Evolutionary conservation across 2,329 filamentous ascomycete genomes (phyloP), one percentile per base, ranked within the genome.

Genomic region (Phialocephala subalpina): DNA sequence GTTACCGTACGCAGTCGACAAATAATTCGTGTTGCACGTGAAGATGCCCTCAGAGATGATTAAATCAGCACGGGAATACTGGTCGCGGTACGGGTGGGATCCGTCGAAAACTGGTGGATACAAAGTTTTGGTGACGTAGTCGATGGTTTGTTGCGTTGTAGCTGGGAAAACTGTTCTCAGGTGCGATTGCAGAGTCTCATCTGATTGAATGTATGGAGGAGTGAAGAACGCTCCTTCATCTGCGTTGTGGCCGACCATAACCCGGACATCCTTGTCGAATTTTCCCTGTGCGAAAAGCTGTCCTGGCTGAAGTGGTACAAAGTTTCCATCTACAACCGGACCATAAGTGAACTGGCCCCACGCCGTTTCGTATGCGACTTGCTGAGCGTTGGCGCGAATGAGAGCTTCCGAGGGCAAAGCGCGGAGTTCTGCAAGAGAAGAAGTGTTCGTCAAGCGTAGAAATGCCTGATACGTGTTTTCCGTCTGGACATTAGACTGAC

Each of bases 321-420:
- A 85, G 16, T 75, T 76, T 0, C 82, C 83, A 68, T 87, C 85
- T 3, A 83, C 79, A 3, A 77, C 76, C 0, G 83, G 85, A 0
- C 70, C 78, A 55, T 77, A 81, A 0, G 77, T 78, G 71, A 81
- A 85, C 1, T 68, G 67, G 18, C 83, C 83, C 59, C 78, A 79
- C 72, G 63, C 42, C 12, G 6, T 65, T 20, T 58, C 61, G n/a
- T n/a, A n/a, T n/a, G n/a, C n/a, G n/a, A n/a, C n/a, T n/a, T n/a
- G n/a, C n/a, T n/a, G n/a, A n/a, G n/a, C n/a, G 55, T 74, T 74
- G 55, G 62, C 45, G 60, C 58, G 45, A 49, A 59, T 59, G 56
- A 69, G 18, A 59, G 66, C 55, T 33, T 59, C 20, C 49, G 67
- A 70, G 20, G 3, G 65, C 11, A 72, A 59, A 7, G 60, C 27